These are phyloP conservation scores for Penicillium hesseltinei DNA, from an alignment of 2,329 filamentous ascomycete genomes.

Conservation along the genomic window DNA sequence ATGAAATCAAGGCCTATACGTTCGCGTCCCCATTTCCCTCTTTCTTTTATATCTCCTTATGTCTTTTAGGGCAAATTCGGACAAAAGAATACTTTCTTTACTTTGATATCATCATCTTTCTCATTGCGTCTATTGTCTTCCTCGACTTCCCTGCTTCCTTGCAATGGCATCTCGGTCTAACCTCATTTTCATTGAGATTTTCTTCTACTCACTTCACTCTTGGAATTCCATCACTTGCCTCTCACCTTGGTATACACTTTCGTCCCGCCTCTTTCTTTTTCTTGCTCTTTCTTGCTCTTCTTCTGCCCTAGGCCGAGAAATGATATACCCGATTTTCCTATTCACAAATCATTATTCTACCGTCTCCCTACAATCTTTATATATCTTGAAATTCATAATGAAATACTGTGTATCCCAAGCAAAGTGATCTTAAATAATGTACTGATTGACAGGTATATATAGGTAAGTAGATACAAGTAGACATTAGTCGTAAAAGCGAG, in stretches of 20 bases:
- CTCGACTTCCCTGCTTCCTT: neutral
- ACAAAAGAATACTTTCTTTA: neutral
- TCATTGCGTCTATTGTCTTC: neutral
- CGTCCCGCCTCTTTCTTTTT: neutral
- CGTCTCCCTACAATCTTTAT: neutral
- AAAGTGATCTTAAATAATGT: neutral
- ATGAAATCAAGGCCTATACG: neutral
- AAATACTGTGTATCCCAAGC: neutral
- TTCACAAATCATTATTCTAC: neutral
- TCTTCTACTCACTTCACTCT: neutral
- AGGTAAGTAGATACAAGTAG: neutral
- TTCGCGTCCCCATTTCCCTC: neutral
- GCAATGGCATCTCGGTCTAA: neutral
- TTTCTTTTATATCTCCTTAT: neutral
- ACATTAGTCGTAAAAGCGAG: neutral
- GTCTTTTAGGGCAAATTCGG: neutral
- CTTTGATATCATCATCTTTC: neutral
- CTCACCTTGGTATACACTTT: constrained; percentile 6
- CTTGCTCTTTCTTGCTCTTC: constrained; percentile 3
- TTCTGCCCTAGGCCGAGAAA: constrained; percentile 13
- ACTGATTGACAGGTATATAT: neutral
- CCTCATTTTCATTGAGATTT: constrained; percentile 13
- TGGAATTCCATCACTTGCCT: neutral
- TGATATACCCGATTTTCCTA: constrained; percentile 22
- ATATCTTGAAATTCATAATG: neutral